Evolutionary conservation across 1,139 yeast genomes (phyloP), one percentile per base, ranked within the genome.

Genomic region (Scheffersomyces illinoinensis): DNA sequence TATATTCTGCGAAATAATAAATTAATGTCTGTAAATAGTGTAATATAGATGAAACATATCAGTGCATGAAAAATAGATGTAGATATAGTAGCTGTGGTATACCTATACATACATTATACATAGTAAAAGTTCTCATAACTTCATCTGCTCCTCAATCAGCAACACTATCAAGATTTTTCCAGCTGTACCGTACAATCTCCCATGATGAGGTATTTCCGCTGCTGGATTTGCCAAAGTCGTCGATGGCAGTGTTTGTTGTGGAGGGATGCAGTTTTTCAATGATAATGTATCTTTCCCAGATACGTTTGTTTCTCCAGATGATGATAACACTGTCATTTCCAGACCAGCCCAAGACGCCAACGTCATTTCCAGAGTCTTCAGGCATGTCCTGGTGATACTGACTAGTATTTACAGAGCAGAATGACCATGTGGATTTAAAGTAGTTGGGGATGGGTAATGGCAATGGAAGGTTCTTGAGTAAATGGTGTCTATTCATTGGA

Each of bases 341-440:
- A 0, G 88, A 79, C 97, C 97, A 91, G 1, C 96, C 97, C 49
- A 93, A 65, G 0, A 85, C 85, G 0, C 97, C 96, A 49, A 73
- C 69, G 64, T 88, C 91, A 58, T 78, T 80, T 21, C 67, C 77
- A 64, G 62, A 73, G 52, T 60, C 61, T 21, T 53, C 53, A 43
- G 52, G 55, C 50, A 53, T 53, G 18, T 71, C 71, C 3, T 68
- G 59, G 61, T 78, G 82, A 58, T 77, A 70, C 58, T 81, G 75
- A 60, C 81, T 83, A 48, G 93, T 85, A 65, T 90, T 89, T n/a
- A 86, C 80, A 0, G 93, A 88, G 55, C 93, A 92, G 75, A 90
- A 91, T 53, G 96, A 89, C 98, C 98, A 93, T 17, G 90, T 89
- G 1, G 96, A 89, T 58, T 89, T 85, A 74, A 93, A 90, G 71